These are phyloP conservation scores for Striga hermonthica DNA, from an alignment of 305 asterid species.

Conservation along the genomic window DNA sequence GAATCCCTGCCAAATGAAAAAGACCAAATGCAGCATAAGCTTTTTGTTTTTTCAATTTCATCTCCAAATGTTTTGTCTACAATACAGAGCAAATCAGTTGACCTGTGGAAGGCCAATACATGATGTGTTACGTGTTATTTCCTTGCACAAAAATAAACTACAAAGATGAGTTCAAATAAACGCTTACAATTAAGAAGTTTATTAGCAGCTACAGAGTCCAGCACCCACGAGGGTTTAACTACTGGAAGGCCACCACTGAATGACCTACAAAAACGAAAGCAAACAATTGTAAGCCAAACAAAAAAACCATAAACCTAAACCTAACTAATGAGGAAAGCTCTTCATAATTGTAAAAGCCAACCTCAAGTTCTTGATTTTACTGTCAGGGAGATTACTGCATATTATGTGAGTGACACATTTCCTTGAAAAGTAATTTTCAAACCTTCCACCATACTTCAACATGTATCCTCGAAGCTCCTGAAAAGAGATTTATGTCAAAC, in stretches of 20 bases:
- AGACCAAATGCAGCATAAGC: no score
- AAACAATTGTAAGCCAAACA: conserved; percentile 21
- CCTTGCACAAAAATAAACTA: background rate
- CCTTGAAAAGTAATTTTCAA: conserved; percentile 89
- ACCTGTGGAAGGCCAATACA: conserved; percentile 9
- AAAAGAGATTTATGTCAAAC: conserved; percentile 14
- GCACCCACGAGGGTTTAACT: conserved; percentile 88
- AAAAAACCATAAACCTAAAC: conserved; percentile 15
- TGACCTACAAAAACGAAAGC: conserved; percentile 52
- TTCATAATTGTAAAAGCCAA: conserved; percentile 29
- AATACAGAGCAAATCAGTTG: conserved; percentile 25
- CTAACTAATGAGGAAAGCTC: conserved; percentile 11
- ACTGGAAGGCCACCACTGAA: conserved; percentile 97
- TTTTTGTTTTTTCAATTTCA: background rate
- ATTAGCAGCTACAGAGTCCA: conserved; percentile 82
- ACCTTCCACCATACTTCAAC: conserved; percentile 86
- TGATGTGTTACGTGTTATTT: background rate
- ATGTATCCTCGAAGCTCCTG: conserved; percentile 92
- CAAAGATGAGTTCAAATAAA: conserved; percentile 21
- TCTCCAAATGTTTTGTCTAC: conserved; percentile 8
- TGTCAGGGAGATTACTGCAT: conserved; percentile 94
- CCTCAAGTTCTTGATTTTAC: conserved; percentile 96
- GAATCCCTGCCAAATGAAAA: conserved; percentile 52
- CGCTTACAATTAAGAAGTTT: conserved; percentile 84
- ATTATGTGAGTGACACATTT: conserved; percentile 83